A percentile compares a stretch with the other conserved stretches of the same genome.
phyloP scores from a whole-genome alignment of 2,329 filamentous ascomycete species.

The Ophioceras dolichostomum region DNA sequence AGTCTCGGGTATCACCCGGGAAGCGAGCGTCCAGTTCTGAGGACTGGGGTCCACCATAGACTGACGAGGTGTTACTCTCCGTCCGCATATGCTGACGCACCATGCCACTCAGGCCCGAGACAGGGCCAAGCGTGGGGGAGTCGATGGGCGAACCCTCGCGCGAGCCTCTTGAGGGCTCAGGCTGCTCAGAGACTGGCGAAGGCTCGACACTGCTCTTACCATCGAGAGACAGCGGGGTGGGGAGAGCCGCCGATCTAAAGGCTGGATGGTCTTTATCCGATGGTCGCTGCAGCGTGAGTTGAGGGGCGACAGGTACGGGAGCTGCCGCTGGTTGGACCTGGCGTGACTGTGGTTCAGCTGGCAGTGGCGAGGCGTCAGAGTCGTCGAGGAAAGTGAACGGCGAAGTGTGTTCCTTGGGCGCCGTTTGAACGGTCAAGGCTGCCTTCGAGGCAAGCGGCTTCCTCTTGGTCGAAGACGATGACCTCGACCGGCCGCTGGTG shows the following conservation, averaged over 20 bases:
- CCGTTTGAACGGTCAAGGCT: constrained; percentile 14
- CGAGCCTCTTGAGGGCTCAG: constrained; percentile 8
- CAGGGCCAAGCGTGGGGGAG: constrained; percentile 69
- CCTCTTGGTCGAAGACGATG: constrained; percentile 30
- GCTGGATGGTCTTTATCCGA: constrained; percentile 43
- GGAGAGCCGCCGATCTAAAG: constrained; percentile 31
- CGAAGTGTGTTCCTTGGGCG: constrained; percentile 19
- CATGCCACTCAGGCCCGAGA: constrained; percentile 62
- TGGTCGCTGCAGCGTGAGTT: constrained; percentile 30
- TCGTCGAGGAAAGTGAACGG: constrained; percentile 31
- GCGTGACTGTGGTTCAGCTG: no score
- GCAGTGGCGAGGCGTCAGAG: constrained; percentile 17
- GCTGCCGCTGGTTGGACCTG: constrained; percentile 1
- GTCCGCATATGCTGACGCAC: constrained; percentile 75
- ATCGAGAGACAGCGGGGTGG: constrained; percentile 26
- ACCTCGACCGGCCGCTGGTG: constrained; percentile 28
- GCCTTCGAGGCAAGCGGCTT: constrained; percentile 16
- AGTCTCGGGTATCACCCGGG: constrained; percentile 18
- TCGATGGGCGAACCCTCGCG: constrained; percentile 32
- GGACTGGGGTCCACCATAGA: constrained; percentile 41
- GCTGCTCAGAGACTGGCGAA: constrained; percentile 7
- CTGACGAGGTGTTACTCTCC: constrained; percentile 70
- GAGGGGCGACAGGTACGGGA: constrained; percentile 18
- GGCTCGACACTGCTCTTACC: constrained; percentile 14
- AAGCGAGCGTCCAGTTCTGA: constrained; percentile 25